phyloP scores from a whole-genome alignment of 2,329 filamentous ascomycete genomes.

The Colletotrichum coccodes region DNA sequence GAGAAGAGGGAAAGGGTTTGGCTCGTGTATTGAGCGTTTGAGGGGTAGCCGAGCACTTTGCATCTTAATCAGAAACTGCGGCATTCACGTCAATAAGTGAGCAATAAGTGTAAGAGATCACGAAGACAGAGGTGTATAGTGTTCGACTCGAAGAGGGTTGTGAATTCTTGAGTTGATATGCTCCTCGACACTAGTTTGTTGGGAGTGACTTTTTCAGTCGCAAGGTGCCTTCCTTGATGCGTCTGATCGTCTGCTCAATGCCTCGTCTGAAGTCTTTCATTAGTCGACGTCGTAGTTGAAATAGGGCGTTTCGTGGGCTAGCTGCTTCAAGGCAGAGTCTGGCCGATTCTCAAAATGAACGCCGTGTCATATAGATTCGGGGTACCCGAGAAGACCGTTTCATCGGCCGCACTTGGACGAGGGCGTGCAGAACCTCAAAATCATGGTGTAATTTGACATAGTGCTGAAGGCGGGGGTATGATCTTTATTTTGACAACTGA shows the following conservation, averaged over 20 bases:
- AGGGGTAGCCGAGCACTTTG: constrained; percentile 16
- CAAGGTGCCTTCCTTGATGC: neutral
- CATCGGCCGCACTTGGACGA: neutral
- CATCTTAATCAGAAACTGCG: constrained; percentile 21
- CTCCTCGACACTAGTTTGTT: no score
- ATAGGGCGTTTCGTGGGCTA: neutral
- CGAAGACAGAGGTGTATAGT: neutral
- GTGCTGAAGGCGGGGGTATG: neutral
- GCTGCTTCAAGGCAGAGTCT: neutral
- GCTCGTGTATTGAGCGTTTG: constrained; percentile 27
- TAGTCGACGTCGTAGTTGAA: neutral
- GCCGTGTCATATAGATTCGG: no score
- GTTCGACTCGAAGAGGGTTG: no score
- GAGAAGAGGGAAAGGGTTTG: constrained; percentile 1
- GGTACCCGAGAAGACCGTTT: neutral
- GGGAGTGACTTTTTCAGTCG: no score
- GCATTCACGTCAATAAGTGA: neutral
- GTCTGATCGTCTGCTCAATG: neutral
- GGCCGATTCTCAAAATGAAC: neutral
- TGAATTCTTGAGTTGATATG: no score
- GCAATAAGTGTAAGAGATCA: neutral
- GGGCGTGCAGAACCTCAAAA: neutral
- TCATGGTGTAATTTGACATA: neutral
- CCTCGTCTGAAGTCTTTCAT: neutral
- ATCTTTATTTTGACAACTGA: neutral